phyloP scores from a whole-genome alignment of 192 early-diverging fungal species.

The Coemansia sp. region DNA sequence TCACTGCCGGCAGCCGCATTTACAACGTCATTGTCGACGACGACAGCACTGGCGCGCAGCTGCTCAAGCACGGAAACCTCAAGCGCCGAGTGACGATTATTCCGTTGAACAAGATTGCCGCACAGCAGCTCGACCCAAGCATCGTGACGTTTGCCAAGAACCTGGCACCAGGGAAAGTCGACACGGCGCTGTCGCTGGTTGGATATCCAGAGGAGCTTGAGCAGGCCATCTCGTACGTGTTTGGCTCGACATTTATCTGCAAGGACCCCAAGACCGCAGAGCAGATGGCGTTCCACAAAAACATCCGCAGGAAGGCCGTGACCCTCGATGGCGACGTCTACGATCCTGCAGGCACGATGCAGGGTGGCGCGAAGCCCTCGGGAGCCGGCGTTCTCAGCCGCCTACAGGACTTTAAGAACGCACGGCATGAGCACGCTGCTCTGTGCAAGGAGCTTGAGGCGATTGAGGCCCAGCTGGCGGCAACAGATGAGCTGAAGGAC shows the following conservation, averaged over 20 bases:
- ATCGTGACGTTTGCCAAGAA: conserved; percentile 65
- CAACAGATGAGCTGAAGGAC: conserved; percentile 54
- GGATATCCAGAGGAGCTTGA: conserved; percentile 77
- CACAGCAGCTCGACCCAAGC: conserved; percentile 35
- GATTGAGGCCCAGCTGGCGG: conserved; percentile 57
- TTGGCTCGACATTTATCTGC: conserved; percentile 90
- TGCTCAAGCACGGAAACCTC: conserved; percentile 77
- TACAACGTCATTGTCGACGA: conserved; percentile 95
- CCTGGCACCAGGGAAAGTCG: conserved; percentile 82
- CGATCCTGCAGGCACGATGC: conserved; percentile 89
- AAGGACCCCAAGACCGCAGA: conserved; percentile 81
- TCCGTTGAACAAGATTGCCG: conserved; percentile 91
- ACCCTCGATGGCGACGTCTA: conserved; percentile 96
- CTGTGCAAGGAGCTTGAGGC: conserved; percentile 54
- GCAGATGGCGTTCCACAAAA: conserved; percentile 82
- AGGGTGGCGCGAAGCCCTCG: conserved; percentile 81
- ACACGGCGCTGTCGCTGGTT: conserved; percentile 83
- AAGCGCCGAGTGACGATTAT: conserved; percentile 83
- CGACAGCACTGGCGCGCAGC: conserved; percentile 75
- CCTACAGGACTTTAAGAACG: conserved; percentile 68
- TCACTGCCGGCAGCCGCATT: conserved; percentile 89
- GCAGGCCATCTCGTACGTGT: conserved; percentile 87
- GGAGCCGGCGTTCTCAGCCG: conserved; percentile 71
- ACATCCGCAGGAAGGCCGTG: conserved; percentile 83
- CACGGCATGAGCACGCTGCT: conserved; percentile 53